These are phyloP conservation scores for Ceratopteris richardii DNA, from an alignment of 75 land plant species.

Conservation along the genomic window DNA sequence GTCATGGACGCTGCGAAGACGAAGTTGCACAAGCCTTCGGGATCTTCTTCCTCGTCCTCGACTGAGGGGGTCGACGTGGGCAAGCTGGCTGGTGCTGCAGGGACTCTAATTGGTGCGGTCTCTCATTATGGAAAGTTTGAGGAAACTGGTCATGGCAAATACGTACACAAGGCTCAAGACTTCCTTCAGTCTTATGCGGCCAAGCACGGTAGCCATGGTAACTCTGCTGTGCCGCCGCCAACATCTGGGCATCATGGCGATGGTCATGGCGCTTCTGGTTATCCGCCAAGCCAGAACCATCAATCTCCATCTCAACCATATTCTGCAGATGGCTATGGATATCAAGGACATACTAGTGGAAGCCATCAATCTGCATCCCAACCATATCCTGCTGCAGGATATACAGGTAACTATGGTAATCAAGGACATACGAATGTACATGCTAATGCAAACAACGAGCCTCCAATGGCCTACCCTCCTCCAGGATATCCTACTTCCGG, in stretches of 20 bases:
- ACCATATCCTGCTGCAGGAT: not conserved
- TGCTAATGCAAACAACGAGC: not conserved
- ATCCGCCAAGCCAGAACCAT: too few species aligned
- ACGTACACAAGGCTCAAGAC: constrained; percentile 2
- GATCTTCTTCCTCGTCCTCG: not conserved
- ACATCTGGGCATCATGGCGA: not conserved
- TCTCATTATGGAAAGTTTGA: constrained; percentile 5
- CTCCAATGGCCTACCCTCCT: constrained; percentile 1
- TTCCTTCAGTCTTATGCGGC: not conserved
- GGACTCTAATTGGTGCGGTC: constrained; percentile 3
- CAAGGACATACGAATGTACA: not conserved
- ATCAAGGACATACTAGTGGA: not conserved
- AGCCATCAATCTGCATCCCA: not conserved
- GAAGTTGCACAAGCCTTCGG: not conserved
- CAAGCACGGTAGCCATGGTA: constrained; percentile 1
- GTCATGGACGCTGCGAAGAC: constrained; percentile 6
- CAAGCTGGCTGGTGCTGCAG: constrained; percentile 7
- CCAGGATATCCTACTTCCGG: constrained; percentile 4
- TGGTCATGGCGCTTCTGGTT: not conserved
- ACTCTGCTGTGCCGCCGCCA: not conserved
- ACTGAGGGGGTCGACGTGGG: not conserved
- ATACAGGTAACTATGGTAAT: not conserved
- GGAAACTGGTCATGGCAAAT: constrained; percentile 1
- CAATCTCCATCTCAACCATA: not conserved
- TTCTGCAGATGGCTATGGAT: not conserved